A percentile compares a stretch with the other conserved stretches of the same genome.
Evolutionary conservation across 1,139 yeast species (phyloP).

Genomic region (Yarrowia galli): DNA sequence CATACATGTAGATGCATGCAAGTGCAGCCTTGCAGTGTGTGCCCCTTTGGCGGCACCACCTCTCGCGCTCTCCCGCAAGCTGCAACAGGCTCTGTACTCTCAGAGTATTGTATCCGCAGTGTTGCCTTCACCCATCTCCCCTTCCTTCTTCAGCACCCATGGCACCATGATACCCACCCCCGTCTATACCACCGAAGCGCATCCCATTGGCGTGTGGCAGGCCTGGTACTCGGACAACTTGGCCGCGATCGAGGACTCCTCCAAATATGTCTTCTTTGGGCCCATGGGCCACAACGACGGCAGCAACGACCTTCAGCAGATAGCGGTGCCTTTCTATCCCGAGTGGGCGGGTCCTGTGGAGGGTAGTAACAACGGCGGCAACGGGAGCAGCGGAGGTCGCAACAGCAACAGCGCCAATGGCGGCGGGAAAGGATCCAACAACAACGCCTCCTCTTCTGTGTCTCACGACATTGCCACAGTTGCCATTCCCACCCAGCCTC

Average conservation of each 20-base stretch:
- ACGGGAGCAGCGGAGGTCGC: not conserved
- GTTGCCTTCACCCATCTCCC: slow-evolving; percentile 19
- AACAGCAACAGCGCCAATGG: no score
- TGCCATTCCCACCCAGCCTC: slow-evolving; percentile 23
- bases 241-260: slow-evolving; percentile 41
- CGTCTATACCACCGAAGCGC: slow-evolving; percentile 41
- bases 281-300: slow-evolving; percentile 20
- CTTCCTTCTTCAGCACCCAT: slow-evolving; percentile 33
- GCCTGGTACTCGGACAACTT: slow-evolving; percentile 48
- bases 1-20: slow-evolving; percentile 29
- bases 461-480: slow-evolving; percentile 9
- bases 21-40: slow-evolving; percentile 34
- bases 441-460: not conserved
- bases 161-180: slow-evolving; percentile 39
- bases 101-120: slow-evolving; percentile 23
- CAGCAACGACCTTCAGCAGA: slow-evolving; percentile 24
- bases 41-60: slow-evolving; percentile 38
- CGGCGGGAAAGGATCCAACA: not conserved
- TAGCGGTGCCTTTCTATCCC: slow-evolving; percentile 22
- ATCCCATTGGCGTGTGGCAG: slow-evolving; percentile 51
- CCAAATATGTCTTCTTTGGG: slow-evolving; percentile 21
- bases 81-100: slow-evolving; percentile 26
- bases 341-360: slow-evolving; percentile 28
- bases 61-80: slow-evolving; percentile 34
- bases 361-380: not conserved